Percentiles rank a stretch among this genome's conserved stretches.
phyloP scores from a whole-genome alignment of 495 filamentous ascomycete genomes.

The Tuber microsphaerosporum region DNA sequence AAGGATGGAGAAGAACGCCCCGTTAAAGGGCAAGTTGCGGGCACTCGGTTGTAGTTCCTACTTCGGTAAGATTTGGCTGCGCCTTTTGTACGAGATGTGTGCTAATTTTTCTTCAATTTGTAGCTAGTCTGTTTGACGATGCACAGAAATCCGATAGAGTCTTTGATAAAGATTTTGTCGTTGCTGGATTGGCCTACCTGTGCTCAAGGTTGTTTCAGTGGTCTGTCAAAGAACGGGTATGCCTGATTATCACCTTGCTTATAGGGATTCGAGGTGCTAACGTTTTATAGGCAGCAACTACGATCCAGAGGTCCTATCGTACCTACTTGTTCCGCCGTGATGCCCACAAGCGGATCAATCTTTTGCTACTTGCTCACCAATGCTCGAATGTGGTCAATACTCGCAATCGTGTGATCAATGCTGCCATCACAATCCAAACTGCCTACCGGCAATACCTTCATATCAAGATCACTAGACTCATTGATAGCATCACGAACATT shows the following conservation, averaged over 20 bases:
- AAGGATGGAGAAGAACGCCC: conserved; percentile 16
- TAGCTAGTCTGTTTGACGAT: conserved; percentile 42
- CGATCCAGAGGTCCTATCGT: conserved; percentile 48
- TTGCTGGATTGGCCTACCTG: conserved; percentile 56
- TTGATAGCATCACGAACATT: conserved; percentile 27
- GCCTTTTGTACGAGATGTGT: not conserved
- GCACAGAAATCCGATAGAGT: conserved; percentile 39
- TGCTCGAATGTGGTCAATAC: conserved; percentile 48
- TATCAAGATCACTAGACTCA: conserved; percentile 35
- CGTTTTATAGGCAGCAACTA: conserved; percentile 45
- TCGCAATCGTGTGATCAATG: conserved; percentile 46
- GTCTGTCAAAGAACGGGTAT: conserved; percentile 42
- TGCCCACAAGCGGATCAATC: conserved; percentile 44
- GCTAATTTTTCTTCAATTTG: conserved; percentile 17
- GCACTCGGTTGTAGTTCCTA: conserved; percentile 44
- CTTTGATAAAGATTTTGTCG: conserved; percentile 50
- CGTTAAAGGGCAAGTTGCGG: conserved; percentile 39
- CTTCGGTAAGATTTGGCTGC: conserved; percentile 46
- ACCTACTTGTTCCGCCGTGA: conserved; percentile 38
- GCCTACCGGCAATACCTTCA: conserved; percentile 40
- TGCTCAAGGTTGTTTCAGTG: conserved; percentile 56
- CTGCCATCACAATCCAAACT: conserved; percentile 51
- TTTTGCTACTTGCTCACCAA: conserved; percentile 46
- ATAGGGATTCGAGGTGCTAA: conserved; percentile 6
- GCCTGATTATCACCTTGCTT: not conserved